Conservation (phyloP, 78 protist genomes). For the Cyanophora paradoxa region DNA sequence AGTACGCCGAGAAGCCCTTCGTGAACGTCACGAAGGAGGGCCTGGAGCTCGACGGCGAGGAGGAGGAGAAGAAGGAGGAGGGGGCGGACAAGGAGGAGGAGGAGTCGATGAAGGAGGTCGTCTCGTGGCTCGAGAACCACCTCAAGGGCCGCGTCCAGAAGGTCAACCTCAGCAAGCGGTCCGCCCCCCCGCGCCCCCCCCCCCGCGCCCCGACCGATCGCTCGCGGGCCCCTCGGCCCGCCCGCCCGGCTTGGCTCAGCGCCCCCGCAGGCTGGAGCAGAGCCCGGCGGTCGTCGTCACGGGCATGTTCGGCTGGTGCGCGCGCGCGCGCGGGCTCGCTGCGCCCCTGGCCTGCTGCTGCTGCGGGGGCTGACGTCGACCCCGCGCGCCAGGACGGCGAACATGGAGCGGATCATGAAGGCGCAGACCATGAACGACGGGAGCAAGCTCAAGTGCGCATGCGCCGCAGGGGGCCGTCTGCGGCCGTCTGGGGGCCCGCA, state of each 20-base stretch:
- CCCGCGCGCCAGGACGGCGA: conserved; percentile 7
- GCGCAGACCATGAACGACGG: conserved; percentile 88
- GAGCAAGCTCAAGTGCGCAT: conserved; percentile 92
- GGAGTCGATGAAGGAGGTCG: conserved; percentile 51
- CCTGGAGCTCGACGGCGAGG: conserved; percentile 79
- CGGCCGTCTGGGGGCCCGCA: conserved; percentile 78
- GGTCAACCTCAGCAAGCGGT: no score
- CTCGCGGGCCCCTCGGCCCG: not conserved
- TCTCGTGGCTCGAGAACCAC: conserved; percentile 95
- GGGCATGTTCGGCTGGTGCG: conserved; percentile 20
- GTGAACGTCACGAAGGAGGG: conserved; percentile 98
- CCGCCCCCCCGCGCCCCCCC: not conserved
- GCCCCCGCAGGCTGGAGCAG: not conserved
- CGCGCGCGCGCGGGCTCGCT: no score
- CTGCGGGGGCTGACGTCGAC: not conserved
- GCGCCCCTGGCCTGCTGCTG: no score
- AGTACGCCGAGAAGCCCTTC: conserved; percentile 96
- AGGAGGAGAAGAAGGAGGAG: conserved; percentile 97
- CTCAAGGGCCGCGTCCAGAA: conserved; percentile 98
- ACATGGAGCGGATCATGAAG: conserved; percentile 75
- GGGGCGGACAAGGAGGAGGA: conserved; percentile 74
- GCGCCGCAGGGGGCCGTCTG: conserved; percentile 98
- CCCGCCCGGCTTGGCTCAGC: conserved; percentile 6
- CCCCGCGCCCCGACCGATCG: not conserved
- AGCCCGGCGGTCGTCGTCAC: not conserved